Evolutionary conservation across 345 rosid genomes (phyloP).

Genomic region (Rhodamnia rubescens): DNA sequence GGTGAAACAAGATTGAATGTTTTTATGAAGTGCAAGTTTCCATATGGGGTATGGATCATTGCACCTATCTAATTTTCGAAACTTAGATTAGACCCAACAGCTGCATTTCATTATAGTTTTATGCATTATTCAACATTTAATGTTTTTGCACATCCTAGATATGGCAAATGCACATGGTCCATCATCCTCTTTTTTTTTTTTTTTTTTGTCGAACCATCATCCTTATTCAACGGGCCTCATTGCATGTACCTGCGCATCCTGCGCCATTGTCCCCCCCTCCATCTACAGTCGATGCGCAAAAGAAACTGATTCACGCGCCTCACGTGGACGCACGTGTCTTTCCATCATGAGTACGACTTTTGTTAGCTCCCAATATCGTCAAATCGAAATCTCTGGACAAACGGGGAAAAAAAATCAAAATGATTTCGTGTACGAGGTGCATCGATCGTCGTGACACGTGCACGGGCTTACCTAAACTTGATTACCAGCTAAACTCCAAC

Average conservation of each 20-base stretch:
- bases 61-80: not conserved
- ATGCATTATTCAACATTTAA: not conserved
- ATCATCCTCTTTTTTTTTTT: no score
- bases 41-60: not conserved
- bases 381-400: not conserved
- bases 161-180: not conserved
- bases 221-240: not conserved
- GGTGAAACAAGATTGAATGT: not conserved
- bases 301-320: not conserved
- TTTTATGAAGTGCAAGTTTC: not conserved
- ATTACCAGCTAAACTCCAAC: not conserved
- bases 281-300: not conserved
- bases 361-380: no score
- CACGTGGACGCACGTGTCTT: not conserved
- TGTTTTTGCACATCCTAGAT: not conserved
- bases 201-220: no score
- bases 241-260: not conserved
- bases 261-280: not conserved
- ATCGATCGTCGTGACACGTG: not conserved
- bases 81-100: not conserved
- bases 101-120: not conserved
- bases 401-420: not conserved
- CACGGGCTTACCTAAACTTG: not conserved
- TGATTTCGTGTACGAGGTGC: not conserved
- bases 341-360: not conserved